These are phyloP conservation scores for Medicago lupulina DNA, from an alignment of 306 rosid species.

Conservation along the genomic window DNA sequence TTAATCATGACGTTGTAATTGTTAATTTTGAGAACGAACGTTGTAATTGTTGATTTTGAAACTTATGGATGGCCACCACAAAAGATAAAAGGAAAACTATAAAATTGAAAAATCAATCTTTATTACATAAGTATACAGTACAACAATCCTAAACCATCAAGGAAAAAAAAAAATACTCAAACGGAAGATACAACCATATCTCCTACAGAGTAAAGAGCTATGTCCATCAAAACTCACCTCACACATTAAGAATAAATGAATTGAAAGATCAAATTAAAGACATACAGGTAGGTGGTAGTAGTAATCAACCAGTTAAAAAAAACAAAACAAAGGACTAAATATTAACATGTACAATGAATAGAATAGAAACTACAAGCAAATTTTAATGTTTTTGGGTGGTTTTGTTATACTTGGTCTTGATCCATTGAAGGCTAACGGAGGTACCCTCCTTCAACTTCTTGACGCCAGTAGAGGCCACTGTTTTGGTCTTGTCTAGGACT, in stretches of 20 bases:
- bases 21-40: too few species aligned
- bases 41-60: background rate
- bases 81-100: background rate
- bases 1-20: background rate
- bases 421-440: slow-evolving; percentile 69
- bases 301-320: background rate
- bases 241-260: slow-evolving; percentile 31
- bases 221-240: slow-evolving; percentile 5
- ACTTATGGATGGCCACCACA: background rate
- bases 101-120: background rate
- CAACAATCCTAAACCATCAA: background rate
- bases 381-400: slow-evolving; percentile 50
- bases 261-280: slow-evolving; percentile 5
- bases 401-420: slow-evolving; percentile 72
- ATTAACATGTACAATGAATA: slow-evolving; percentile 19
- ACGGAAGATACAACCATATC: background rate
- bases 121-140: background rate
- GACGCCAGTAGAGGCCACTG: slow-evolving; percentile 67
- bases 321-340: background rate
- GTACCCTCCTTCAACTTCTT: slow-evolving; percentile 85
- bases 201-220: slow-evolving; percentile 19
- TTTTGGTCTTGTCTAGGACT: slow-evolving; percentile 66
- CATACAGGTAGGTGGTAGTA: background rate
- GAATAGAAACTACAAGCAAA: background rate
- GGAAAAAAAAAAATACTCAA: background rate